A percentile compares a stretch with the other conserved stretches of the same genome.
Evolutionary conservation across 495 filamentous ascomycete genomes (phyloP).

Genomic region (Neurospora sp.): DNA sequence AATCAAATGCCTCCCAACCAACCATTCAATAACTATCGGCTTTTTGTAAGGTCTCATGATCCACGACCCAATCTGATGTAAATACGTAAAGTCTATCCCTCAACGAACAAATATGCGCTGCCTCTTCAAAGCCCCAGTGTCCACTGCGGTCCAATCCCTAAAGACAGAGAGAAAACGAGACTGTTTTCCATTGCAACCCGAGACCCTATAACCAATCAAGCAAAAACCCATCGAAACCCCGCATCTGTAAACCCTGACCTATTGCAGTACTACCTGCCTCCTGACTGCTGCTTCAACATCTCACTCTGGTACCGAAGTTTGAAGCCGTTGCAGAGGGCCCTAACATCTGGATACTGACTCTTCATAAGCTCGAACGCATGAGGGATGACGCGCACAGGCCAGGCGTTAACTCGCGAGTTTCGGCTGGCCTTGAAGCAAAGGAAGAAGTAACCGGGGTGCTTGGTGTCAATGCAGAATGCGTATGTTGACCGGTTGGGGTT

Average conservation of each 20-base stretch:
- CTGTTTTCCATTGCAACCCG: not conserved
- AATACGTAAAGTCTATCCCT: not conserved
- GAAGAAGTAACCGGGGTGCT: conserved; percentile 87
- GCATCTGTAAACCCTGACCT: not conserved
- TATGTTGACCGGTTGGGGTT: conserved; percentile 92
- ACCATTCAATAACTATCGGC: not conserved
- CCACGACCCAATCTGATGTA: not conserved
- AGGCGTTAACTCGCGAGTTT: conserved; percentile 57
- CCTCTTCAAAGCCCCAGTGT: not conserved
- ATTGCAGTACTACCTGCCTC: conserved; percentile 16
- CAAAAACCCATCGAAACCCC: not conserved
- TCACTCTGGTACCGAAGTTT: conserved; percentile 45
- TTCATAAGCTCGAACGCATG: conserved; percentile 76
- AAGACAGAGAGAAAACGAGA: not conserved
- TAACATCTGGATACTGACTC: conserved; percentile 85
- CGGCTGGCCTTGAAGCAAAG: conserved; percentile 91
- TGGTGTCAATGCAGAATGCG: conserved; percentile 84
- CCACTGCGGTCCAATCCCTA: not conserved
- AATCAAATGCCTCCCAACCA: not conserved
- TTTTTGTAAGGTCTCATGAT: not conserved
- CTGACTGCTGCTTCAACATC: conserved; percentile 31
- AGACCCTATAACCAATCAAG: not conserved
- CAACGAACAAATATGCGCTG: not conserved
- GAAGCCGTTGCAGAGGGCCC: conserved; percentile 79
- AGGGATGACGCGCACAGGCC: conserved; percentile 85